Evolutionary conservation across 345 rosid genomes (phyloP).

Genomic region (Eucalyptus tenuipes): DNA sequence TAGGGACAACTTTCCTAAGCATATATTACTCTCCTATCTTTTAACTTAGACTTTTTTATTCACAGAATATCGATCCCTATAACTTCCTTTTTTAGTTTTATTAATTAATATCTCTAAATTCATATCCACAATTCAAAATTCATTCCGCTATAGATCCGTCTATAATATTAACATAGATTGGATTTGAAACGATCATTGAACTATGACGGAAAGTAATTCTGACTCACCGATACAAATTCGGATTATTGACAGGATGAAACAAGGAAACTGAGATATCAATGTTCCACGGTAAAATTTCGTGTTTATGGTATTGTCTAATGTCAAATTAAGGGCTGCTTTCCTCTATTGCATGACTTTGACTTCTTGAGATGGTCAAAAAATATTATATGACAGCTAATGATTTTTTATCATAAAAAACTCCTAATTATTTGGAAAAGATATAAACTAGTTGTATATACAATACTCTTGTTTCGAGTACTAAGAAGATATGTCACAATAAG

Average conservation of each 20-base stretch:
- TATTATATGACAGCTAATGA: not conserved
- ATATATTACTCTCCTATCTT: too few species aligned
- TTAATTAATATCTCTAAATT: too few species aligned
- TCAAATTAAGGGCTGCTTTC: not conserved
- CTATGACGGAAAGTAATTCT: fast-evolving
- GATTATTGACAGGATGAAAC: fast-evolving
- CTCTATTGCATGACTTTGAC: not conserved
- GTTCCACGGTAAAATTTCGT: fast-evolving
- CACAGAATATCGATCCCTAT: too few species aligned
- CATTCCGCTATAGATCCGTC: fast-evolving
- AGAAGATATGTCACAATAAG: not conserved
- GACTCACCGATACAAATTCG: fast-evolving
- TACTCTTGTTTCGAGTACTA: not conserved
- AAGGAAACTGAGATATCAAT: not conserved
- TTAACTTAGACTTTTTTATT: too few species aligned
- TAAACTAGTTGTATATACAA: not conserved
- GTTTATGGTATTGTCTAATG: not conserved
- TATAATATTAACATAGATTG: too few species aligned
- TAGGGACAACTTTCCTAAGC: too few species aligned
- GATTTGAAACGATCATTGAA: not conserved
- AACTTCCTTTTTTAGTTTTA: too few species aligned
- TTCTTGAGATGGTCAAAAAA: not conserved
- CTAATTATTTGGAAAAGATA: not conserved
- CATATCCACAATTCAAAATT: too few species aligned
- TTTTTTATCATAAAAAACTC: not conserved